A percentile compares a stretch with the other conserved stretches of the same genome.
phyloP scores from a whole-genome alignment of 257 asterid genomes.

The Capsicum baccatum region DNA sequence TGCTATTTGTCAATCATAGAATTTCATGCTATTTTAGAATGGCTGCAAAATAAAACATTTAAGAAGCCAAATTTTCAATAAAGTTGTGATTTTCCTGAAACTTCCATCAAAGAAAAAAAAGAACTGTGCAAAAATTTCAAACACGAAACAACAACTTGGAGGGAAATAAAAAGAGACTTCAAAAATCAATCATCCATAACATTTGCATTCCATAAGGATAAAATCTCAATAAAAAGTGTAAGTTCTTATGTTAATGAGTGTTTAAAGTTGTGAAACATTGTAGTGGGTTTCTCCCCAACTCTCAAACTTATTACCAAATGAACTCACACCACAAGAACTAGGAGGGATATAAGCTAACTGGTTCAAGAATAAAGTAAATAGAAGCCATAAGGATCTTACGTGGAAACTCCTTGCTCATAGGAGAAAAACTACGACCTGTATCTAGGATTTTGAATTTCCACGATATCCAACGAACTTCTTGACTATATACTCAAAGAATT shows the following conservation, averaged over 20 bases:
- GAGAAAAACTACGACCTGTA: too few species aligned
- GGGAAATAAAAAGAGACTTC: background rate
- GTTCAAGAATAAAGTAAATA: too few species aligned
- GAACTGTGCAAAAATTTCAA: background rate
- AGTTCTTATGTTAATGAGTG: background rate
- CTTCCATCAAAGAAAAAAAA: background rate
- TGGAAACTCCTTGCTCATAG: too few species aligned
- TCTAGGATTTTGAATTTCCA: too few species aligned
- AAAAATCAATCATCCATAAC: background rate
- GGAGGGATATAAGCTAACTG: too few species aligned
- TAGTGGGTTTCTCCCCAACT: too few species aligned
- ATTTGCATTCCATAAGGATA: background rate
- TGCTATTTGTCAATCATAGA: background rate
- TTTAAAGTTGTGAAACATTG: too few species aligned
- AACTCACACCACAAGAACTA: too few species aligned
- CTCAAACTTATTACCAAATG: too few species aligned
- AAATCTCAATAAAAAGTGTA: background rate
- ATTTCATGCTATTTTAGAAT: background rate
- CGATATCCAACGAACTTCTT: too few species aligned
- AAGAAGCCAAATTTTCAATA: background rate
- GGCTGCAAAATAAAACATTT: background rate
- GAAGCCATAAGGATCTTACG: too few species aligned
- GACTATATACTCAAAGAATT: too few species aligned
- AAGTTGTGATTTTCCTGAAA: background rate
- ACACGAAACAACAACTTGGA: slow-evolving; percentile 43